Conservation (phyloP, 257 asterid species). For the Lavandula angustifolia region DNA sequence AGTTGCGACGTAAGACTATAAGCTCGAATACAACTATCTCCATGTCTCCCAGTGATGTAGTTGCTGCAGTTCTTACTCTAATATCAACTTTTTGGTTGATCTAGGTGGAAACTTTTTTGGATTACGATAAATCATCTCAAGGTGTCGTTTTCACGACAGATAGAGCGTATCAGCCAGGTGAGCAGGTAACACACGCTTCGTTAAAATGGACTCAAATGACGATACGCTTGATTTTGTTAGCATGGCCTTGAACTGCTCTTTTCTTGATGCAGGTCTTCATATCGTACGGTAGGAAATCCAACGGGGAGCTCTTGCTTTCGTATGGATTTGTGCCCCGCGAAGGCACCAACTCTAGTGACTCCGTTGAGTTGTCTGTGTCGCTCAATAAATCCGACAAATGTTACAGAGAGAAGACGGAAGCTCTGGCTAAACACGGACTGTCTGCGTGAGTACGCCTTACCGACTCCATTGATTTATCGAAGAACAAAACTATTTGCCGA, state of each 20-base stretch:
- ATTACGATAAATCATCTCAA: conserved; percentile 79
- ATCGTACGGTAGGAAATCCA: conserved; percentile 88
- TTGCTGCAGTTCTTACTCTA: conserved; percentile 25
- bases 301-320: conserved; percentile 90
- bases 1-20: conserved; percentile 63
- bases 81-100: conserved; percentile 31
- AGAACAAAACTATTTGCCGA: conserved; percentile 6
- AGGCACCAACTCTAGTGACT: conserved; percentile 89
- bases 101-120: conserved; percentile 87
- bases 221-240: not conserved
- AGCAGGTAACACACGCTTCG: conserved; percentile 82
- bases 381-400: conserved; percentile 73
- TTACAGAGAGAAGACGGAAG: conserved; percentile 69
- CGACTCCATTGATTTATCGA: conserved; percentile 8
- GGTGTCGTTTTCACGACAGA: conserved; percentile 92
- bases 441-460: conserved; percentile 56
- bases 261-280: conserved; percentile 73
- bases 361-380: conserved; percentile 70
- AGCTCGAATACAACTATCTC: not conserved
- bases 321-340: conserved; percentile 97
- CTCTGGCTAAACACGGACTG: conserved; percentile 67
- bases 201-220: not conserved
- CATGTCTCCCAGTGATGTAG: conserved; percentile 16
- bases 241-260: not conserved
- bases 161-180: conserved; percentile 96